These are phyloP conservation scores for Auriscalpium orientale DNA, from an alignment of 768 basidiomycete species.

Conservation along the genomic window DNA sequence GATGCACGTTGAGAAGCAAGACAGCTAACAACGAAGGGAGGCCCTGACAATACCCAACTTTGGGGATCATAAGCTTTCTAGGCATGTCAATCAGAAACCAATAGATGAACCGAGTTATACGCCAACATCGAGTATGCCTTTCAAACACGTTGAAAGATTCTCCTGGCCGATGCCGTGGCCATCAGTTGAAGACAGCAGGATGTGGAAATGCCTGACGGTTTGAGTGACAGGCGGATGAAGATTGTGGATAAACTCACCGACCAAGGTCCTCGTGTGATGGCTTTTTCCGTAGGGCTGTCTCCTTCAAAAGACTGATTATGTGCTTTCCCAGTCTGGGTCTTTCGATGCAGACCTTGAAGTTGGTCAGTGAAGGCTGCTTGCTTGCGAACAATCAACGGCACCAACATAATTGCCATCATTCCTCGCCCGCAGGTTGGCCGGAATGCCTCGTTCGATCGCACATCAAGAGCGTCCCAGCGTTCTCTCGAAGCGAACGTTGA, in stretches of 20 bases:
- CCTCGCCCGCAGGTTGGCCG: slow-evolving; percentile 78
- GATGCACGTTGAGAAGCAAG: slow-evolving; percentile 73
- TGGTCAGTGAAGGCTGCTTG: no score
- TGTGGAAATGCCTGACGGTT: slow-evolving; percentile 76
- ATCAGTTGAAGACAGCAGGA: slow-evolving; percentile 92
- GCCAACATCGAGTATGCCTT: slow-evolving; percentile 96
- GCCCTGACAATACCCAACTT: slow-evolving; percentile 96
- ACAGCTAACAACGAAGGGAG: slow-evolving; percentile 95
- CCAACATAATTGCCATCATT: slow-evolving; percentile 95
- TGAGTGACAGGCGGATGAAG: slow-evolving; percentile 2
- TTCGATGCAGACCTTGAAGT: slow-evolving; percentile 81
- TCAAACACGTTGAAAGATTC: slow-evolving; percentile 95
- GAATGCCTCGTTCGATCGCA: slow-evolving; percentile 91
- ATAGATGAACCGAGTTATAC: neutral
- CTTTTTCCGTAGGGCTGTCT: slow-evolving; percentile 82
- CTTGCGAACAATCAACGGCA: neutral
- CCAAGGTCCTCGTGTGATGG: slow-evolving; percentile 90
- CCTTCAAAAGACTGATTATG: slow-evolving; percentile 80
- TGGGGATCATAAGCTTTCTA: slow-evolving; percentile 74
- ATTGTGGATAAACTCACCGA: slow-evolving; percentile 35
- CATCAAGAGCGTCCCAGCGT: slow-evolving; percentile 73
- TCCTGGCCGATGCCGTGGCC: slow-evolving; percentile 95
- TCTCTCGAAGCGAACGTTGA: slow-evolving; percentile 75
- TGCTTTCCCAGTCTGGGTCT: slow-evolving; percentile 74
- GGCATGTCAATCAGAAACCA: slow-evolving; percentile 5